Conservation (phyloP, 768 basidiomycete species). For the Lyophyllum decastes region DNA sequence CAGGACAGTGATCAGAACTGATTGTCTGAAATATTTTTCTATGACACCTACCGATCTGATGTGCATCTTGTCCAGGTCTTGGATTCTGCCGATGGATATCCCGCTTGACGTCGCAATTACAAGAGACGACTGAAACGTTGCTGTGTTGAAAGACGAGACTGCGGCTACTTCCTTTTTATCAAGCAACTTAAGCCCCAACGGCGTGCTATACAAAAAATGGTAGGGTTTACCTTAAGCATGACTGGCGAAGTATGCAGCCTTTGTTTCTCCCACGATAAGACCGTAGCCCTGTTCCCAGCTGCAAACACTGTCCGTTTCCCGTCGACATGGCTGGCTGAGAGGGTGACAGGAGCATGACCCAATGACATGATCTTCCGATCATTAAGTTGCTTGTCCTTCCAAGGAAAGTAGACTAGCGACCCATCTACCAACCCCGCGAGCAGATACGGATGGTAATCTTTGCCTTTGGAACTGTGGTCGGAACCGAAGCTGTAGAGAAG, state of each 20-base stretch:
- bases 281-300: constrained; percentile 65
- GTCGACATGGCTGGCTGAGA: constrained; percentile 57
- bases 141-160: constrained; percentile 50
- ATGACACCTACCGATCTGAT: constrained; percentile 63
- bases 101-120: constrained; percentile 55
- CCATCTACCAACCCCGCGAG: constrained; percentile 80
- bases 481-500: constrained; percentile 61
- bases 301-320: constrained; percentile 65
- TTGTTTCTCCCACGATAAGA: constrained; percentile 69
- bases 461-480: constrained; percentile 31
- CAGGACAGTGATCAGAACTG: background rate
- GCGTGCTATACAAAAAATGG: background rate
- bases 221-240: constrained; percentile 56
- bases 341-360: constrained; percentile 64
- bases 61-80: constrained; percentile 76
- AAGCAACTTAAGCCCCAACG: background rate
- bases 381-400: constrained; percentile 41
- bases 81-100: constrained; percentile 66
- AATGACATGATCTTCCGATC: constrained; percentile 64
- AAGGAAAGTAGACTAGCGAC: constrained; percentile 57
- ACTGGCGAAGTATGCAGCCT: constrained; percentile 69
- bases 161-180: constrained; percentile 49
- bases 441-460: constrained; percentile 51
- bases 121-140: constrained; percentile 52
- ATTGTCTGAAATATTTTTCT: background rate